Evolutionary conservation across 2,329 filamentous ascomycete genomes (phyloP).

Genomic region (Colletotrichum shisoi): DNA sequence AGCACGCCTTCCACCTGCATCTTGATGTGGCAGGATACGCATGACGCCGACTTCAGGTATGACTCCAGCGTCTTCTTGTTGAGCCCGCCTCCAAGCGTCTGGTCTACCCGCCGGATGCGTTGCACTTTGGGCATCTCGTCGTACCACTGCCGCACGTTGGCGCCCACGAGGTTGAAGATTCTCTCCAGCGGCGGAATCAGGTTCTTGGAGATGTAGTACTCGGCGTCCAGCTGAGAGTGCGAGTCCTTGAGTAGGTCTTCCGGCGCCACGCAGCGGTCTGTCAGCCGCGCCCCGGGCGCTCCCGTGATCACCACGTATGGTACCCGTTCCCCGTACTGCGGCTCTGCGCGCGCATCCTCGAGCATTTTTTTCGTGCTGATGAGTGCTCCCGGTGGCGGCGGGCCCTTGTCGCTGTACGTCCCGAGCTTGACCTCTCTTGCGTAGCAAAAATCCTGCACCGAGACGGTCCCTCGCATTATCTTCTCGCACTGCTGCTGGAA

Average conservation of each 20-base stretch:
- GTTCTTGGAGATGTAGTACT: constrained; percentile 98
- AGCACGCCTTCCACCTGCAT: constrained; percentile 53
- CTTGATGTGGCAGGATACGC: constrained; percentile 75
- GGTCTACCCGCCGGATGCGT: constrained; percentile 71
- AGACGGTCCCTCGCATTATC: constrained; percentile 88
- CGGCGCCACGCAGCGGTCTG: constrained; percentile 89
- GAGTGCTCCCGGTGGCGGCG: constrained; percentile 84
- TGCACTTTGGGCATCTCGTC: constrained; percentile 96
- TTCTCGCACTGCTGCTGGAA: constrained; percentile 91
- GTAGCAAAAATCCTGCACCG: constrained; percentile 95
- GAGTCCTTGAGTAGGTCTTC: constrained; percentile 81
- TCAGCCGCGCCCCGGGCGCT: constrained; percentile 81
- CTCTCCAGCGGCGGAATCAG: constrained; percentile 92
- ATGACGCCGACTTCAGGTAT: constrained; percentile 86
- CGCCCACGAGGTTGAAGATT: constrained; percentile 95
- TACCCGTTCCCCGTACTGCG: constrained; percentile 93
- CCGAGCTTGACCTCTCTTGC: constrained; percentile 90
- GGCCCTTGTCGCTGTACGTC: constrained; percentile 82
- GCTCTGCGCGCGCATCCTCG: constrained; percentile 83
- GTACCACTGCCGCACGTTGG: constrained; percentile 89
- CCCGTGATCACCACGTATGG: constrained; percentile 94
- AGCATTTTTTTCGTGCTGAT: constrained; percentile 89
- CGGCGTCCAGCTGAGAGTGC: constrained; percentile 83
- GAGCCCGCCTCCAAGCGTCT: constrained; percentile 45
- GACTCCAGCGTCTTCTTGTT: constrained; percentile 76